Evolutionary conservation across 2,329 filamentous ascomycete genomes (phyloP).

Genomic region (Teratosphaeriaceae sp.): DNA sequence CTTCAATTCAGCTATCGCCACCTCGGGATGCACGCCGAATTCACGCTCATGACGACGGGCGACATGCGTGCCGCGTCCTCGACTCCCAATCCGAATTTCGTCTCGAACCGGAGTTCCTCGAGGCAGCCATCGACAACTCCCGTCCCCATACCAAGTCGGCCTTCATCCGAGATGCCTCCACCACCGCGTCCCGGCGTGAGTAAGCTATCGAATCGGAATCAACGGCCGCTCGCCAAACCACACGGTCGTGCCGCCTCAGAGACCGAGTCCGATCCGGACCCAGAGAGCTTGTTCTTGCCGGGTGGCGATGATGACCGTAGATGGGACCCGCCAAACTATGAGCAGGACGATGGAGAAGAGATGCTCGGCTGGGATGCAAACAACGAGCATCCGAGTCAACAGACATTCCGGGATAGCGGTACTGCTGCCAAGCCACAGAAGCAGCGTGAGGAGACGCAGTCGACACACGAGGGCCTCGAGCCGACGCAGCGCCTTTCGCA

Average conservation of each 20-base stretch:
- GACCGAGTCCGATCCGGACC: slow-evolving; percentile 52
- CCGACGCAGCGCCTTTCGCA: slow-evolving; percentile 71
- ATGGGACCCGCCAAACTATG: slow-evolving; percentile 66
- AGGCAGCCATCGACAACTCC: slow-evolving; percentile 19
- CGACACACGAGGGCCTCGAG: slow-evolving; percentile 44
- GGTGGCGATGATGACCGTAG: slow-evolving; percentile 58
- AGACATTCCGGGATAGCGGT: slow-evolving; percentile 39
- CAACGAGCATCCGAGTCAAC: slow-evolving; percentile 53
- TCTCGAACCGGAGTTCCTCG: slow-evolving; percentile 27
- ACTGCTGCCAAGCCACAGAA: slow-evolving; percentile 14
- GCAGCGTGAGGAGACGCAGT: background rate
- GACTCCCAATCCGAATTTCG: slow-evolving; percentile 31
- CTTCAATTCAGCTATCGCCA: slow-evolving; percentile 66
- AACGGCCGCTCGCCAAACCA: slow-evolving; percentile 19
- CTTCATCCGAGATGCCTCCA: slow-evolving; percentile 35
- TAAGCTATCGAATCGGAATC: slow-evolving; percentile 23
- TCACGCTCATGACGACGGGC: slow-evolving; percentile 76
- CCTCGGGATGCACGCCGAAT: slow-evolving; percentile 65
- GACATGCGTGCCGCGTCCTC: slow-evolving; percentile 44
- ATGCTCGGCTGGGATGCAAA: slow-evolving; percentile 70
- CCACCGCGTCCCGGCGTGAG: slow-evolving; percentile 30
- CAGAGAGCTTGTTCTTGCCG: slow-evolving; percentile 65
- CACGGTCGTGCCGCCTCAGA: slow-evolving; percentile 30
- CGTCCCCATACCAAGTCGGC: slow-evolving; percentile 7
- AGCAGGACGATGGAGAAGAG: slow-evolving; percentile 57